Percentiles rank a stretch among this genome's conserved stretches.
phyloP scores from a whole-genome alignment of 352 stramenopile genomes.

The Saprolegnia diclina region DNA sequence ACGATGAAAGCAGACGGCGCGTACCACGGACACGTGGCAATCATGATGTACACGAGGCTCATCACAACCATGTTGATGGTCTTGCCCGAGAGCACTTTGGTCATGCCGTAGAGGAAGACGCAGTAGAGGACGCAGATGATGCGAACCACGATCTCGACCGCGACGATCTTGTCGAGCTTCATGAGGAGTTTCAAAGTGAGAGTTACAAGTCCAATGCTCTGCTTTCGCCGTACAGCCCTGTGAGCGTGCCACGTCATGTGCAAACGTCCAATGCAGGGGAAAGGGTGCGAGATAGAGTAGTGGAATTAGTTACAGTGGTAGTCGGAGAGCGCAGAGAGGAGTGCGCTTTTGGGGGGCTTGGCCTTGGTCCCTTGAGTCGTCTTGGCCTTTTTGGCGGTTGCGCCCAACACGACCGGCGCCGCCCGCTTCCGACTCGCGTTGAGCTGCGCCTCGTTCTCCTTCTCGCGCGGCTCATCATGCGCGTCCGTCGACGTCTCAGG shows the following conservation, averaged over 20 bases:
- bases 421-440: neutral
- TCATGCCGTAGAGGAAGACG: slow-evolving; percentile 14
- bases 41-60: slow-evolving; percentile 73
- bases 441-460: slow-evolving; percentile 36
- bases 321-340: slow-evolving; percentile 65
- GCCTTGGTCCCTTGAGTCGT: slow-evolving; percentile 32
- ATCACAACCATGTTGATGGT: slow-evolving; percentile 47
- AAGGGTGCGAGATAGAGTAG: neutral
- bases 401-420: slow-evolving; percentile 33
- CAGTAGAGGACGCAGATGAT: slow-evolving; percentile 3
- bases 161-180: neutral
- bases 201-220: no score
- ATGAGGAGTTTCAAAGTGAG: neutral
- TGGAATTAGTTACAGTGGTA: slow-evolving; percentile 40
- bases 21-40: slow-evolving; percentile 76
- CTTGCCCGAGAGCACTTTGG: neutral
- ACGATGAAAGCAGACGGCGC: no score
- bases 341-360: slow-evolving; percentile 41
- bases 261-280: neutral
- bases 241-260: no score
- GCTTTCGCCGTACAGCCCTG: no score
- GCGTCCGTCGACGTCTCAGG: slow-evolving; percentile 27
- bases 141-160: slow-evolving; percentile 20
- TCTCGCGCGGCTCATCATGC: slow-evolving; percentile 32
- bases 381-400: slow-evolving; percentile 12